These are phyloP conservation scores for Rhodosporidiobolus sp. DNA, from an alignment of 768 basidiomycete species.

Conservation along the genomic window DNA sequence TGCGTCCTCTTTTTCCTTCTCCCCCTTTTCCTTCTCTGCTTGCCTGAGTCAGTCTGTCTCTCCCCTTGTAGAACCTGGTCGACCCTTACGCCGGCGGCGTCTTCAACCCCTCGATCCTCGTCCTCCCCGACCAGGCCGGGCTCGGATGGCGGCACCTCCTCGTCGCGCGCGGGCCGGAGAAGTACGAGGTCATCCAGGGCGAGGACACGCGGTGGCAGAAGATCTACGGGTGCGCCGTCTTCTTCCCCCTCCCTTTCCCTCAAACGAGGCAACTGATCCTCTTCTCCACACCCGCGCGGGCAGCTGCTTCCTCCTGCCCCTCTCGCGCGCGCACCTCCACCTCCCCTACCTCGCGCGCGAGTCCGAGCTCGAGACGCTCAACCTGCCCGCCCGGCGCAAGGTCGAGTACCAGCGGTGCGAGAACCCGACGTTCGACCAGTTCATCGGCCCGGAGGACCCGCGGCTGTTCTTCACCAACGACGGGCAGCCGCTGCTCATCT, in stretches of 20 bases:
- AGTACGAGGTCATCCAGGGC: slow-evolving; percentile 21
- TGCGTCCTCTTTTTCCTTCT: neutral
- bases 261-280: too few relatives aligned
- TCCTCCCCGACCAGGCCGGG: slow-evolving; percentile 11
- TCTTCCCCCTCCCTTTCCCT: neutral
- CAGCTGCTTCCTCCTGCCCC: slow-evolving; percentile 20
- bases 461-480: slow-evolving; percentile 27
- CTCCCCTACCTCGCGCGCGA: slow-evolving; percentile 27
- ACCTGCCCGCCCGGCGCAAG: slow-evolving; percentile 21
- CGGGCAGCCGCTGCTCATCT: slow-evolving; percentile 28
- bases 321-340: slow-evolving; percentile 12
- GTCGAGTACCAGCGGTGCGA: slow-evolving; percentile 18
- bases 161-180: slow-evolving; percentile 23
- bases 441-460: slow-evolving; percentile 28
- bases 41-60: neutral
- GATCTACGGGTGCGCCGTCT: slow-evolving; percentile 8
- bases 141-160: slow-evolving; percentile 10
- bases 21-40: neutral
- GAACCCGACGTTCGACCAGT: slow-evolving; percentile 6
- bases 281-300: neutral
- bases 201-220: slow-evolving; percentile 27
- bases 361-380: slow-evolving; percentile 23
- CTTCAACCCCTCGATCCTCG: slow-evolving; percentile 19
- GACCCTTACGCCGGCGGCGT: slow-evolving; percentile 20
- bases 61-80: slow-evolving; percentile 1